Evolutionary conservation across 441 rosid species (phyloP).

Genomic region (Isatis lusitanica): DNA sequence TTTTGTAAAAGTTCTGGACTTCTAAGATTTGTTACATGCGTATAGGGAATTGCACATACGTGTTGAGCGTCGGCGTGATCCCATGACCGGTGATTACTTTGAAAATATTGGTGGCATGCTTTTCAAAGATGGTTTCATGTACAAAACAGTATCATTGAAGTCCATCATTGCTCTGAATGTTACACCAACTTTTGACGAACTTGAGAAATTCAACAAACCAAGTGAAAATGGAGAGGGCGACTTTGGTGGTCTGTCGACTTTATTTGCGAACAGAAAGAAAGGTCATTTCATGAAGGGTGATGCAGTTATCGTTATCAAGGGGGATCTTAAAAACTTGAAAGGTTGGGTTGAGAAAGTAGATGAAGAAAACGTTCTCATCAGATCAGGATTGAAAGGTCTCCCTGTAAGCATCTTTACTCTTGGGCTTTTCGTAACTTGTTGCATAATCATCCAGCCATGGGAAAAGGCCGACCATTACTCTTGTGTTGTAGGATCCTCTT

Average conservation of each 20-base stretch:
- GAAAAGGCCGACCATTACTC: background rate
- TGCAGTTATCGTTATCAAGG: constrained; percentile 90
- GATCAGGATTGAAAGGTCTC: constrained; percentile 91
- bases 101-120: constrained; percentile 77
- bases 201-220: constrained; percentile 84
- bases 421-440: constrained; percentile 10
- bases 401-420: constrained; percentile 62
- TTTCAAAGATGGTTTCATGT: constrained; percentile 93
- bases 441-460: constrained; percentile 8
- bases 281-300: constrained; percentile 98
- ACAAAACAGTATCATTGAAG: constrained; percentile 83
- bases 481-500: constrained; percentile 70
- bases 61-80: constrained; percentile 90
- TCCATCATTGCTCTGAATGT: constrained; percentile 78
- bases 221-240: constrained; percentile 79
- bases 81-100: constrained; percentile 88
- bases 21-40: constrained; percentile 4
- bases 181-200: constrained; percentile 94
- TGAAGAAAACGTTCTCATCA: constrained; percentile 87
- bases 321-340: constrained; percentile 90
- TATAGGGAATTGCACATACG: constrained; percentile 90
- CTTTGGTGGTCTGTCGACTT: constrained; percentile 73
- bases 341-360: constrained; percentile 99
- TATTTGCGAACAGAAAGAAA: constrained; percentile 92
- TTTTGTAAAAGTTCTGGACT: background rate